Evolutionary conservation across 495 filamentous ascomycete species (phyloP).

Genomic region (Penicillium fimorum): DNA sequence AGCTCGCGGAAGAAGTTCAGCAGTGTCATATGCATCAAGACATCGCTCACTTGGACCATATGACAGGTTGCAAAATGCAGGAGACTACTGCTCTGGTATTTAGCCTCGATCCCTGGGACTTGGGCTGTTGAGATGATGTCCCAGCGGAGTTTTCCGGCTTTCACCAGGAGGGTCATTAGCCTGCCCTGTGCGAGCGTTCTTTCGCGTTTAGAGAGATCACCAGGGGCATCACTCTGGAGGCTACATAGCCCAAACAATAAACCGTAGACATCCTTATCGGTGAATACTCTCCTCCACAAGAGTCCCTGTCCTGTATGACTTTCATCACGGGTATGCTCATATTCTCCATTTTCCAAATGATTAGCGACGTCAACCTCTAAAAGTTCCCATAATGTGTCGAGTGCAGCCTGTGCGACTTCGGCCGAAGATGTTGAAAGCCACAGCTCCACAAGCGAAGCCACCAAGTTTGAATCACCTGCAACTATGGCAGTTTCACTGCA

Average conservation of each 20-base stretch:
- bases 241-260: slow-evolving; percentile 63
- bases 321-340: slow-evolving; percentile 34
- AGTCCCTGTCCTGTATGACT: slow-evolving; percentile 58
- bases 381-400: slow-evolving; percentile 64
- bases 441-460: slow-evolving; percentile 59
- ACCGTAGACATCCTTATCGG: slow-evolving; percentile 63
- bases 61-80: slow-evolving; percentile 70
- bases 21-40: slow-evolving; percentile 76
- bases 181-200: slow-evolving; percentile 77
- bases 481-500: slow-evolving; percentile 67
- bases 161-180: slow-evolving; percentile 66
- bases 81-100: slow-evolving; percentile 56
- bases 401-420: slow-evolving; percentile 69
- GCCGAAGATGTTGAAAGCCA: slow-evolving; percentile 73
- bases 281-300: slow-evolving; percentile 72
- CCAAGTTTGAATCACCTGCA: slow-evolving; percentile 59
- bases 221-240: slow-evolving; percentile 38
- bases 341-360: slow-evolving; percentile 44
- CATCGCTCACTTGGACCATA: slow-evolving; percentile 74
- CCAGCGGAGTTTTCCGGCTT: slow-evolving; percentile 65
- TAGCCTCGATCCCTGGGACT: slow-evolving; percentile 57
- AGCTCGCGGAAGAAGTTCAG: slow-evolving; percentile 74
- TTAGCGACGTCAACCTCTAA: slow-evolving; percentile 61
- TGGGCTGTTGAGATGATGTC: slow-evolving; percentile 56
- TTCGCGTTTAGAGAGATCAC: slow-evolving; percentile 55